Conservation (phyloP, 352 stramenopile species). For the Phytophthora ohioensis region DNA sequence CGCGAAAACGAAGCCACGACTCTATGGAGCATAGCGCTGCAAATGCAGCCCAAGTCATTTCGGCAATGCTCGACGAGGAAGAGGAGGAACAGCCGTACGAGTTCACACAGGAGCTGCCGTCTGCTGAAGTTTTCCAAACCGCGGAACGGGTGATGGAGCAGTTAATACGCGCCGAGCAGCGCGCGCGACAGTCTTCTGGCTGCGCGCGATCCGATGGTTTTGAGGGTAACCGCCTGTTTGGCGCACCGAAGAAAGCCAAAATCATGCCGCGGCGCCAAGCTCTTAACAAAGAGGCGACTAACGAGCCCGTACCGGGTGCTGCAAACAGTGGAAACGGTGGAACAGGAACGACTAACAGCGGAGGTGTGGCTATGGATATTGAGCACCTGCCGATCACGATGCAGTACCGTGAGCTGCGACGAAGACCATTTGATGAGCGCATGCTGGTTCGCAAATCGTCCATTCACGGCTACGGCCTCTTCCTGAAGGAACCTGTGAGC, state of each 20-base stretch:
- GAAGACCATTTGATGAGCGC: constrained; percentile 90
- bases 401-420: constrained; percentile 94
- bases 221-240: constrained; percentile 64
- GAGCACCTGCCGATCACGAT: constrained; percentile 88
- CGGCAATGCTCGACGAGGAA: constrained; percentile 24
- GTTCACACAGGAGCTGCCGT: constrained; percentile 88
- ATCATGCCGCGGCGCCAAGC: constrained; percentile 42
- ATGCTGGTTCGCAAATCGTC: constrained; percentile 93
- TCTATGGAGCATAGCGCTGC: constrained; percentile 33
- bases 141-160: constrained; percentile 87
- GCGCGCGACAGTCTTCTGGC: constrained; percentile 84
- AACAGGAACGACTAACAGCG: constrained; percentile 17
- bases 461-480: constrained; percentile 98
- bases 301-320: constrained; percentile 35
- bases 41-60: constrained; percentile 21
- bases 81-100: constrained; percentile 72
- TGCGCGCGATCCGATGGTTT: constrained; percentile 90
- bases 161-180: constrained; percentile 80
- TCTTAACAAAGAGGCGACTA: constrained; percentile 48
- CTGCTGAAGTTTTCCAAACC: constrained; percentile 73
- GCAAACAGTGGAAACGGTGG: constrained; percentile 20
- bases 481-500: constrained; percentile 91
- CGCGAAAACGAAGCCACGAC: constrained; percentile 40
- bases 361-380: constrained; percentile 75
- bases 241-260: constrained; percentile 44